Evolutionary conservation across 768 basidiomycete genomes (phyloP), one percentile per base, ranked within the genome.

Genomic region (Mycena indigotica): DNA sequence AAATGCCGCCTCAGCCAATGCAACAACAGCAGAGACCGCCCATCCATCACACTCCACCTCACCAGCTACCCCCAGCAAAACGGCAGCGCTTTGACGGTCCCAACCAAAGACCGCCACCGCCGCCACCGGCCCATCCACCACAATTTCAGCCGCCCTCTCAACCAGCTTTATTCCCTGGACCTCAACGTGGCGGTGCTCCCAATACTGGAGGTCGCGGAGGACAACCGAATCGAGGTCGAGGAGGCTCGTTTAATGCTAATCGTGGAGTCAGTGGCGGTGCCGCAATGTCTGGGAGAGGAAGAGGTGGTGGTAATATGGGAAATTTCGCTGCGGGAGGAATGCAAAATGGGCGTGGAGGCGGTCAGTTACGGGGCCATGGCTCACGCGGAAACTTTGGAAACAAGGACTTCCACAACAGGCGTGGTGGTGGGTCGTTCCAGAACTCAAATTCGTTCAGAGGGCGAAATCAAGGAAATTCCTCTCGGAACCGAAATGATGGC

Each of bases 51-150:
- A 75, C 84, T 0, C 83, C 88, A 10, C 87, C 88, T 30, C 89
- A 90, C 65, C 88, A 92, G 67, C 77, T 87, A n/a, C 95, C 95
- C 8, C 94, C 95, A 2, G 93, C 93, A 1, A 97, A 97, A 71
- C 80, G 95, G 52, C 93, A 88, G 64, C 84, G 93, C 40, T 95
- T 95, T 67, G 95, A 96, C 69, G 87, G 86, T 4, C 89, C 90
- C 1, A 77, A 74, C 63, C 82, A 79, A 59, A 70, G 72, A 19
- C 78, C 77, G n/a, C 81, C 82, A 4, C 81, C 80, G 35, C 89
- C 80, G 63, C 85, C 86, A 21, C 46, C 46, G 28, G 24, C 12
- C 15, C 80, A 80, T 35, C 89, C 80, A 63, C 85, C 87, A 3
- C 88, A 87, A 60, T 89, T 89, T 63, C 84, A 85, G 64, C 77